A percentile compares a stretch with the other conserved stretches of the same genome.
Conservation (phyloP, 495 filamentous ascomycete species). For the Podospora didyma region DNA sequence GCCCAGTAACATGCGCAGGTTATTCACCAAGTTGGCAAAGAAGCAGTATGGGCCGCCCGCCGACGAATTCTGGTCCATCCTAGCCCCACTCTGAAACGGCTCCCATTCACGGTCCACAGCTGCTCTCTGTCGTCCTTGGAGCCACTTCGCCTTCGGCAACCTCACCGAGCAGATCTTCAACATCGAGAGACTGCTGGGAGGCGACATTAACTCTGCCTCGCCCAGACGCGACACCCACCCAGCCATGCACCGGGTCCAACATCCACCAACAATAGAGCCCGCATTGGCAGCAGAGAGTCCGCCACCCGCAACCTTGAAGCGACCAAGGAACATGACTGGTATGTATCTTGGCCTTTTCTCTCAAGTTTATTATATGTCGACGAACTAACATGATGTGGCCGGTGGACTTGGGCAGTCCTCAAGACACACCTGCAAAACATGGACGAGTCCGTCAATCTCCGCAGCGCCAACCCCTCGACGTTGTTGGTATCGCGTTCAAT, state of each 20-base stretch:
- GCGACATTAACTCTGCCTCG: constrained; percentile 50
- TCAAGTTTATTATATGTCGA: constrained; percentile 32
- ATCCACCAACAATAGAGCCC: constrained; percentile 39
- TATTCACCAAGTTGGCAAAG: constrained; percentile 49
- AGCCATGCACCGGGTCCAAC: constrained; percentile 53
- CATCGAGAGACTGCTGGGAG: constrained; percentile 41
- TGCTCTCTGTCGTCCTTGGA: constrained; percentile 46
- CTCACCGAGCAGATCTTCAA: constrained; percentile 28
- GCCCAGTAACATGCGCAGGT: constrained; percentile 44
- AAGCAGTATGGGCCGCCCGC: constrained; percentile 54
- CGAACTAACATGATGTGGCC: constrained; percentile 28
- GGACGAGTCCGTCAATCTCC: constrained; percentile 48
- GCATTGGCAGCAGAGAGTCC: constrained; percentile 52
- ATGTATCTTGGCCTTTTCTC: constrained; percentile 51
- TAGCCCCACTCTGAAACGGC: constrained; percentile 51
- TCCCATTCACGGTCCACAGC: constrained; percentile 48
- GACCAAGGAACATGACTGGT: constrained; percentile 50
- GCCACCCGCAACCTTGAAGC: constrained; percentile 49
- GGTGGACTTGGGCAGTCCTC: constrained; percentile 48
- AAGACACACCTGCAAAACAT: constrained; percentile 51
- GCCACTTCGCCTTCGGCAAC: constrained; percentile 51
- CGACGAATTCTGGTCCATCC: constrained; percentile 27
- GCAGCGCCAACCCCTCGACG: constrained; percentile 51
- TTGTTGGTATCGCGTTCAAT: constrained; percentile 51
- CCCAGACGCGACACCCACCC: constrained; percentile 19